Conservation (phyloP, 2,329 filamentous ascomycete species). For the Fusarium aywerte region DNA sequence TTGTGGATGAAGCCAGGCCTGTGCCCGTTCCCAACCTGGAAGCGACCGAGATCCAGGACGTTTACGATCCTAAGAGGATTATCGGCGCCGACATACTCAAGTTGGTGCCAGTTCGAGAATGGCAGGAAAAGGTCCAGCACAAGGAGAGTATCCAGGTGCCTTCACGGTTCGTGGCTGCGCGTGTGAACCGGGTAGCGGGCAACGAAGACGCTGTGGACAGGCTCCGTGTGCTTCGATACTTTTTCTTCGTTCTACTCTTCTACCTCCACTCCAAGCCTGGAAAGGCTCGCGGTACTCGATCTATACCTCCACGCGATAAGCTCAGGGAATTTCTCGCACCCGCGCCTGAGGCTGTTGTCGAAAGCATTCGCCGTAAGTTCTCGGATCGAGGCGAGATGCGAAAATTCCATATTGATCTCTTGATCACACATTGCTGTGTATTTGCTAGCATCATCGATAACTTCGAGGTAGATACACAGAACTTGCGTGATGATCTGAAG, state of each 20-base stretch:
- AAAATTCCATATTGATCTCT: slow-evolving; percentile 76
- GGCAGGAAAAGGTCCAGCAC: slow-evolving; percentile 73
- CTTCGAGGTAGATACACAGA: slow-evolving; percentile 76
- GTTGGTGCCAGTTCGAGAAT: slow-evolving; percentile 75
- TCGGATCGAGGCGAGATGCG: slow-evolving; percentile 71
- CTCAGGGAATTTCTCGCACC: slow-evolving; percentile 66
- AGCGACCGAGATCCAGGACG: slow-evolving; percentile 74
- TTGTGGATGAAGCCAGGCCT: slow-evolving; percentile 75
- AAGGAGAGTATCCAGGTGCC: slow-evolving; percentile 66
- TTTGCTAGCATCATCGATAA: slow-evolving; percentile 78
- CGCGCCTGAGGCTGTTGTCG: slow-evolving; percentile 70
- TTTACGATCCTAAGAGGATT: slow-evolving; percentile 74
- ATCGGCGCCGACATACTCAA: slow-evolving; percentile 76
- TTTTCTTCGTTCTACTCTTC: slow-evolving; percentile 67
- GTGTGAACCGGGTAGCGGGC: slow-evolving; percentile 65
- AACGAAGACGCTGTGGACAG: slow-evolving; percentile 64
- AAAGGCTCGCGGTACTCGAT: slow-evolving; percentile 58
- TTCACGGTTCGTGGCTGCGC: slow-evolving; percentile 73
- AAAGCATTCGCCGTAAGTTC: slow-evolving; percentile 76
- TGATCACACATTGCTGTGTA: slow-evolving; percentile 78
- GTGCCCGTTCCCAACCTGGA: slow-evolving; percentile 75
- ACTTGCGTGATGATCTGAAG: slow-evolving; percentile 76
- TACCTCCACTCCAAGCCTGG: slow-evolving; percentile 60
- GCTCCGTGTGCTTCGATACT: slow-evolving; percentile 69
- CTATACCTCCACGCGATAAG: slow-evolving; percentile 70